Conservation (phyloP, 805 yeast species). For the Pichia ethanolica region DNA sequence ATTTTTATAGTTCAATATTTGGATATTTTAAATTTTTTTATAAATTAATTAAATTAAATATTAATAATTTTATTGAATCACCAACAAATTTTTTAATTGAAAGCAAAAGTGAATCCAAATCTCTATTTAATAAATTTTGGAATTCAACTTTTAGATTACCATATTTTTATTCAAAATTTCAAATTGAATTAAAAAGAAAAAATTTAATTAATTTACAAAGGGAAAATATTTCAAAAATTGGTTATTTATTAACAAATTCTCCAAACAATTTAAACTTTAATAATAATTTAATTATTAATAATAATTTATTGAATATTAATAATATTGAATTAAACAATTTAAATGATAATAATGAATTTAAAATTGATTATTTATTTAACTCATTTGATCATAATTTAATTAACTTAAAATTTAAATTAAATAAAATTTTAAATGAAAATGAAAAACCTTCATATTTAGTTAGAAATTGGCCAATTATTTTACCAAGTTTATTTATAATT, state of each 20-base stretch:
- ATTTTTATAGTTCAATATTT: not conserved
- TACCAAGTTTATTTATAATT: constrained; percentile 2
- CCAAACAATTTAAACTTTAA: constrained; percentile 17
- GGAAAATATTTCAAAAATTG: constrained; percentile 30
- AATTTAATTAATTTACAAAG: constrained; percentile 18
- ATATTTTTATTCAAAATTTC: constrained; percentile 25
- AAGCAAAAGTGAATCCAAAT: constrained; percentile 14
- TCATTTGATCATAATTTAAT: constrained; percentile 1
- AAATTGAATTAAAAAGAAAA: constrained; percentile 20
- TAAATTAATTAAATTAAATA: constrained; percentile 11
- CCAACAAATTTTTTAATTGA: constrained; percentile 23
- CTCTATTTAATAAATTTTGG: constrained; percentile 17
- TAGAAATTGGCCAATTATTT: constrained; percentile 9
- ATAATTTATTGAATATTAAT: constrained; percentile 5
- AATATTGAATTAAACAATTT: not conserved
- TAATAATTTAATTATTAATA: not conserved
- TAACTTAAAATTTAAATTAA: not conserved
- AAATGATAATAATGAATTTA: not conserved
- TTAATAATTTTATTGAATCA: constrained; percentile 13
- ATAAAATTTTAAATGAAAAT: not conserved
- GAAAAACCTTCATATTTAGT: constrained; percentile 9
- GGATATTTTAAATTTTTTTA: not conserved
- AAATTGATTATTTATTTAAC: not conserved
- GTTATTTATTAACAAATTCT: constrained; percentile 28
- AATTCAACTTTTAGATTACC: constrained; percentile 32